Conservation (phyloP, 495 filamentous ascomycete species). For the Neurospora pannonica region DNA sequence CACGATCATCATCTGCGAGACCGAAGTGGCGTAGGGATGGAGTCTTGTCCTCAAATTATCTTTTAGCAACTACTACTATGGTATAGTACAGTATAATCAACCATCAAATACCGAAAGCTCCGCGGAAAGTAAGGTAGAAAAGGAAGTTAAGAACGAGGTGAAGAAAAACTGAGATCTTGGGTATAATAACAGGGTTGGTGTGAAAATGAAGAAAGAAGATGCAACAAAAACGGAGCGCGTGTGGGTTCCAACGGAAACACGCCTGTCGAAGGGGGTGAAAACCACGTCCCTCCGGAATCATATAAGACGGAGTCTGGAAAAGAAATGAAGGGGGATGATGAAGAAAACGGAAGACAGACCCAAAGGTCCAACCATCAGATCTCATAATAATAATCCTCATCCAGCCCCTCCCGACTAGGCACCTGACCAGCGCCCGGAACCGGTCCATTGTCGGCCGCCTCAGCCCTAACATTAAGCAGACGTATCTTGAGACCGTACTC, state of each 20-base stretch:
- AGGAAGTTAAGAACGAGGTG: background rate
- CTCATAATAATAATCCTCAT: constrained; percentile 64
- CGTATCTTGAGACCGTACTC: constrained; percentile 92
- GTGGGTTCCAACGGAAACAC: background rate
- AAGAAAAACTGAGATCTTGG: background rate
- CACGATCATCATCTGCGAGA: background rate
- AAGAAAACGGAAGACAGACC: constrained; percentile 1
- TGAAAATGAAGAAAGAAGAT: background rate
- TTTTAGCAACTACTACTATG: background rate
- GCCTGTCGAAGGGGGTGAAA: background rate
- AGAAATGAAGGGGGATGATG: background rate
- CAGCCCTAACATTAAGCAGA: constrained; percentile 83
- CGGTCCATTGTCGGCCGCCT: constrained; percentile 54
- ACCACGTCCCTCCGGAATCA: background rate
- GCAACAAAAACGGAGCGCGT: constrained; percentile 1
- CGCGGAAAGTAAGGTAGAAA: background rate
- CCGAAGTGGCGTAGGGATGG: background rate
- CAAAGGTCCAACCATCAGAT: constrained; percentile 17
- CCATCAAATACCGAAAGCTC: background rate
- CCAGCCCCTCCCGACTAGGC: constrained; percentile 51
- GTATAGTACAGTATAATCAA: background rate
- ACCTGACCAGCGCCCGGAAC: constrained; percentile 40
- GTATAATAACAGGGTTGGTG: background rate
- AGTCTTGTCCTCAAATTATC: background rate
- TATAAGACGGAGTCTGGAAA: background rate